Conservation (phyloP, 2,329 filamentous ascomycete species). For the Neofusicoccum parvum region DNA sequence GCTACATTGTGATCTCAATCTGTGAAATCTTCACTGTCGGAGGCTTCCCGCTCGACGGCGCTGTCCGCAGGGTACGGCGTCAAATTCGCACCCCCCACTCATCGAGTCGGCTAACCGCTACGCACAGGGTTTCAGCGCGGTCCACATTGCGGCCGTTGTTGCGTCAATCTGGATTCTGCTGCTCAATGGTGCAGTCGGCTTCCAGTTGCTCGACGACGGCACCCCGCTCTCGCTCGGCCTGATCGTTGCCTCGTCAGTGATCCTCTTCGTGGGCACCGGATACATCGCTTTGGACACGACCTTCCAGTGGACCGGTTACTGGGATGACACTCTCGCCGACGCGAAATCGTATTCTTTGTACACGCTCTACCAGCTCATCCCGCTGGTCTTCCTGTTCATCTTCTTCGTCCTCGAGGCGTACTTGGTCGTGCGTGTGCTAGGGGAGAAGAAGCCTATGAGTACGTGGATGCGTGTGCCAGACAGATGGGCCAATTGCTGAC, state of each 20-base stretch:
- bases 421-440: slow-evolving; percentile 82
- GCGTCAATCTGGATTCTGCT: slow-evolving; percentile 89
- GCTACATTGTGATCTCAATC: slow-evolving; percentile 84
- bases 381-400: slow-evolving; percentile 83
- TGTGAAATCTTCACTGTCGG: slow-evolving; percentile 97
- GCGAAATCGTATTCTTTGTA: slow-evolving; percentile 83
- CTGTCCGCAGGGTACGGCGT: slow-evolving; percentile 69
- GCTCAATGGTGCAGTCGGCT: slow-evolving; percentile 89
- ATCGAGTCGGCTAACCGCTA: background rate
- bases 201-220: slow-evolving; percentile 90
- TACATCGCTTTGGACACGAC: slow-evolving; percentile 96
- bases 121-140: slow-evolving; percentile 76
- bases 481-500: background rate
- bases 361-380: slow-evolving; percentile 87
- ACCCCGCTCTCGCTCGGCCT: slow-evolving; percentile 81
- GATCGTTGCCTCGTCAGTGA: slow-evolving; percentile 67
- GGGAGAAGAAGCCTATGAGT: slow-evolving; percentile 88
- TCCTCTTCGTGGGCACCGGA: slow-evolving; percentile 84
- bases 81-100: background rate
- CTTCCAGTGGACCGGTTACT: slow-evolving; percentile 80
- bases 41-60: slow-evolving; percentile 74
- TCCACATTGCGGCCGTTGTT: slow-evolving; percentile 86
- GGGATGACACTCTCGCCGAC: slow-evolving; percentile 55
- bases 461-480: slow-evolving; percentile 39
- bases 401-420: slow-evolving; percentile 84